Evolutionary conservation across 2,329 filamentous ascomycete genomes (phyloP).

Genomic region (Fusarium sp.): DNA sequence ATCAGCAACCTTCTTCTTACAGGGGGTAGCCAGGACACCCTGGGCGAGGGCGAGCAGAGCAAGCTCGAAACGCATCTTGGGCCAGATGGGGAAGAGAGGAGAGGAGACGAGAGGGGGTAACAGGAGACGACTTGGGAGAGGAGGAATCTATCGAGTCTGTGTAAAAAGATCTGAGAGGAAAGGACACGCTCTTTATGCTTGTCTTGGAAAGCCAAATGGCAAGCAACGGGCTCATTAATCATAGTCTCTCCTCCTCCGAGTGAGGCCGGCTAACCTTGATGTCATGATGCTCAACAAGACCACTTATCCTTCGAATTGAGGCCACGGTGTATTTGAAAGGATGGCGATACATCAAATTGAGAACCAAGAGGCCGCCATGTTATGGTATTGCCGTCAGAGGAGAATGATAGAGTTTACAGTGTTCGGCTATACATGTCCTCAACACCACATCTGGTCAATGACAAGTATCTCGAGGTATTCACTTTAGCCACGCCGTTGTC

Average conservation of each 20-base stretch:
- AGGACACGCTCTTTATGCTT: background rate
- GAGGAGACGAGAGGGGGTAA: no score
- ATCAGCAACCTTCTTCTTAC: background rate
- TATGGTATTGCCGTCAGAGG: background rate
- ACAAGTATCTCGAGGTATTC: background rate
- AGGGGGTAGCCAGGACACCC: conserved; percentile 9
- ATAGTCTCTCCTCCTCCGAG: background rate
- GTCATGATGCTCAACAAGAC: background rate
- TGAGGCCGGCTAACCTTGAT: background rate
- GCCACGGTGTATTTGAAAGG: background rate
- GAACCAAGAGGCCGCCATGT: background rate
- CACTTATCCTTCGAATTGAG: background rate
- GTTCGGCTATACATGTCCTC: background rate
- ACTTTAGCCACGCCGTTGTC: background rate
- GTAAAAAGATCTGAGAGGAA: background rate
- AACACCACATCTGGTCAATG: background rate
- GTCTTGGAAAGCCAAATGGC: background rate
- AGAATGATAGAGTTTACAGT: background rate
- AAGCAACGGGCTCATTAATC: background rate
- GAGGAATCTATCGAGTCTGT: background rate
- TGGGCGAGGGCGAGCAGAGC: conserved; percentile 17
- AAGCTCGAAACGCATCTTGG: conserved; percentile 15
- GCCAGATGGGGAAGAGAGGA: background rate
- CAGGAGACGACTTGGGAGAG: background rate
- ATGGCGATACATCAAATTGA: background rate